phyloP scores from a whole-genome alignment of 2,329 filamentous ascomycete genomes.

The Pyricularia grisea region DNA sequence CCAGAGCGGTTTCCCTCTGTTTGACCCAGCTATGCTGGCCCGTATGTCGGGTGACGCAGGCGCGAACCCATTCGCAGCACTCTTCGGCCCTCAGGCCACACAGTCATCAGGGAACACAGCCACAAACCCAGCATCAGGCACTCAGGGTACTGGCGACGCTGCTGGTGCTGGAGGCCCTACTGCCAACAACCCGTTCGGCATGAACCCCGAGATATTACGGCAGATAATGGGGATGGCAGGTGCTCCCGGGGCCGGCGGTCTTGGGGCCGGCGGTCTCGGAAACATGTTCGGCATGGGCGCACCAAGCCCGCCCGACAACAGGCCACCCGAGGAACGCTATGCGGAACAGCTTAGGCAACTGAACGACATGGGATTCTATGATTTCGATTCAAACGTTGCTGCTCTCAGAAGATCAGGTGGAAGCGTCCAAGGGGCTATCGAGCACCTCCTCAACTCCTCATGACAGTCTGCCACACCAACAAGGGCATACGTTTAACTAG shows the following conservation, averaged over 20 bases:
- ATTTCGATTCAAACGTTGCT: constrained; percentile 88
- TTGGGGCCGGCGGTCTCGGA: constrained; percentile 7
- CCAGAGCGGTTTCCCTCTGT: constrained; percentile 2
- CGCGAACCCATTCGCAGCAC: constrained; percentile 57
- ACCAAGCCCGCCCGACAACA: constrained; percentile 61
- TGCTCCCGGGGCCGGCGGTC: background rate
- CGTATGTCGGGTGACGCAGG: constrained; percentile 18
- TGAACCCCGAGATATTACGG: background rate
- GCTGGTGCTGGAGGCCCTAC: background rate
- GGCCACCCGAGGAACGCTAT: constrained; percentile 90
- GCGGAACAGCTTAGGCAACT: constrained; percentile 82
- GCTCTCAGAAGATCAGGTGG: constrained; percentile 83
- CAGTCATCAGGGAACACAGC: constrained; percentile 41
- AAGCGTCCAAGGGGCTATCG: constrained; percentile 85
- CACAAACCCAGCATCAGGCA: background rate
- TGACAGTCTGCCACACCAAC: background rate
- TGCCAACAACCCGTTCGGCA: background rate
- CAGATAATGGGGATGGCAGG: constrained; percentile 19
- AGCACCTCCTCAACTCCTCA: constrained; percentile 50
- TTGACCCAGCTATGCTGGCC: constrained; percentile 18
- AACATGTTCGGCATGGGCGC: constrained; percentile 22
- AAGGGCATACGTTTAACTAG: background rate
- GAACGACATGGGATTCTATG: constrained; percentile 98
- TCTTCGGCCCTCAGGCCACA: constrained; percentile 45
- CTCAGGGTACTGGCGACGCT: background rate